Conservation (phyloP, 306 rosid species). For the Hippophae rhamnoides region DNA sequence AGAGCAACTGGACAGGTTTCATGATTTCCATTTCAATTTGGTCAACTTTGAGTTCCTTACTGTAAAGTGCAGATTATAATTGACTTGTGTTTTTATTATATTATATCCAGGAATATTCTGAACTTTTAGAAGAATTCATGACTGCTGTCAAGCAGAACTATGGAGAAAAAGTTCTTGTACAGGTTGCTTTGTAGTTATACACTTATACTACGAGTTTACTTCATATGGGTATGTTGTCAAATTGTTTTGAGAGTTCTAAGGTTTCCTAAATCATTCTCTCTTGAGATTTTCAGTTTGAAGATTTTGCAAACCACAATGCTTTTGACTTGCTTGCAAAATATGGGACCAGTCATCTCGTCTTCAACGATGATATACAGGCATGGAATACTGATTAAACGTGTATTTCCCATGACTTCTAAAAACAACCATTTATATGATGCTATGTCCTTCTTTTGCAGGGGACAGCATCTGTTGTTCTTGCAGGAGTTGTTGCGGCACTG, state of each 20-base stretch:
- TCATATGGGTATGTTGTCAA: conserved; percentile 3
- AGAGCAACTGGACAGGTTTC: conserved; percentile 91
- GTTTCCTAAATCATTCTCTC: conserved; percentile 17
- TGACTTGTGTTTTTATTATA: conserved; percentile 13
- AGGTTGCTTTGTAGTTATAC: conserved; percentile 37
- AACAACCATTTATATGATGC: neutral
- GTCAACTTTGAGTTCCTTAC: conserved; percentile 11
- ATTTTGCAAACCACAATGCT: conserved; percentile 99
- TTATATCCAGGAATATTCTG: conserved; percentile 67
- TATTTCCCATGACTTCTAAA: too few species aligned
- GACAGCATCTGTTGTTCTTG: conserved; percentile 88
- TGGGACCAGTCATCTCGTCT: conserved; percentile 72
- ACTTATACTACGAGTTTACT: conserved; percentile 8
- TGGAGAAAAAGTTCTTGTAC: conserved; percentile 84
- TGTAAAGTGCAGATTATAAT: conserved; percentile 1
- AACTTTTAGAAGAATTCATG: conserved; percentile 87
- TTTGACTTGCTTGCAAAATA: conserved; percentile 83
- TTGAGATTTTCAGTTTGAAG: conserved; percentile 67
- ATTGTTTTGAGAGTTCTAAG: conserved; percentile 5
- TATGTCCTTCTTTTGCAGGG: conserved; percentile 48
- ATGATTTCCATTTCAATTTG: conserved; percentile 8
- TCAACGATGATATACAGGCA: conserved; percentile 97
- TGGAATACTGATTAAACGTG: neutral
- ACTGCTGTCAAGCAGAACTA: conserved; percentile 91
- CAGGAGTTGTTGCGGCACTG: conserved; percentile 83